Evolutionary conservation across 225 moss, liverwort and hornwort species (phyloP).

Genomic region (Takakia lepidozioides): DNA sequence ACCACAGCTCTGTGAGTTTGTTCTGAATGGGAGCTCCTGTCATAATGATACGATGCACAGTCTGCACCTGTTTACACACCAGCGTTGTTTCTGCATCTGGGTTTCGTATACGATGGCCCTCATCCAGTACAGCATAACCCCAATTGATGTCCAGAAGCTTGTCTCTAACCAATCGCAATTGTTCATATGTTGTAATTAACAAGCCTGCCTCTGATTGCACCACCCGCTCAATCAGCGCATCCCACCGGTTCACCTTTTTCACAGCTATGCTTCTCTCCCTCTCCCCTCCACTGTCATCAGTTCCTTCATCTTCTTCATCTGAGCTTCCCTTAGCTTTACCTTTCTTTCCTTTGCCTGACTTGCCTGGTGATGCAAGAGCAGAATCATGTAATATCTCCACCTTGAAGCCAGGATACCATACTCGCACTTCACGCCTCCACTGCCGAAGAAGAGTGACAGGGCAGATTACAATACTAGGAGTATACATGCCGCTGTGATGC

Average conservation of each 20-base stretch:
- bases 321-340: conserved; percentile 21
- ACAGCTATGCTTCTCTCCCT: conserved; percentile 21
- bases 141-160: conserved; percentile 68
- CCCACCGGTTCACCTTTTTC: conserved; percentile 62
- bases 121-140: conserved; percentile 96
- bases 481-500: conserved; percentile 74
- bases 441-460: conserved; percentile 93
- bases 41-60: conserved; percentile 91
- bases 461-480: conserved; percentile 73
- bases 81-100: conserved; percentile 86
- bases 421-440: conserved; percentile 86
- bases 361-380: conserved; percentile 27
- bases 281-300: conserved; percentile 32
- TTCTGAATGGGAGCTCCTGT: conserved; percentile 99
- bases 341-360: conserved; percentile 31
- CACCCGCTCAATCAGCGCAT: conserved; percentile 53
- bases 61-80: conserved; percentile 96
- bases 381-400: conserved; percentile 88
- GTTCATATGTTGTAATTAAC: conserved; percentile 86
- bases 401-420: conserved; percentile 76
- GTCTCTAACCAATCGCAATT: conserved; percentile 71
- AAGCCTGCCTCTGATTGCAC: conserved; percentile 57
- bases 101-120: conserved; percentile 94
- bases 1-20: conserved; percentile 89
- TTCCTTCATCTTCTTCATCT: conserved; percentile 39